phyloP scores from a whole-genome alignment of 2,329 filamentous ascomycete genomes.

The Dothistroma septosporum region DNA sequence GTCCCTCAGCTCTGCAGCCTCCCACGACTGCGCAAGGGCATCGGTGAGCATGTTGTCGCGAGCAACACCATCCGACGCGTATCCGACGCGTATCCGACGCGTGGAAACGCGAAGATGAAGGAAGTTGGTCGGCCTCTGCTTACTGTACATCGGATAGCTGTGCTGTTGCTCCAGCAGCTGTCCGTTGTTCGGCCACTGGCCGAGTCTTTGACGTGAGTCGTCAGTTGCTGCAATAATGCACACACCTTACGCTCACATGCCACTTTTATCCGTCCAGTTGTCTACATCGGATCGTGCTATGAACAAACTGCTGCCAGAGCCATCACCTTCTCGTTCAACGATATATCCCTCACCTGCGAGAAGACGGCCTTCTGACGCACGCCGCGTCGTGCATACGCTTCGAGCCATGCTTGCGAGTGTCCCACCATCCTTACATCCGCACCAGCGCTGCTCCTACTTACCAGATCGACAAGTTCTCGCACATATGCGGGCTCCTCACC shows the following conservation, averaged over 20 bases:
- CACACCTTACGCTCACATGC: background rate
- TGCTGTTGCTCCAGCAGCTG: background rate
- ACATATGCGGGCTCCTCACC: slow-evolving; percentile 41
- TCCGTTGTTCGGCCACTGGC: background rate
- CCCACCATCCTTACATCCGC: slow-evolving; percentile 29
- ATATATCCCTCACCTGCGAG: slow-evolving; percentile 10
- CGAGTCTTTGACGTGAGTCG: too few relatives aligned
- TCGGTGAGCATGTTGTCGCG: background rate
- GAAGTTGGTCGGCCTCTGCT: background rate
- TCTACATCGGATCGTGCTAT: background rate
- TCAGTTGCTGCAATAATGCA: too few relatives aligned
- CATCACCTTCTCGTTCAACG: slow-evolving; percentile 11
- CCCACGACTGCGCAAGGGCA: background rate
- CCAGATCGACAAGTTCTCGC: slow-evolving; percentile 37
- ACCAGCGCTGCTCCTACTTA: slow-evolving; percentile 34
- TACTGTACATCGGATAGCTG: background rate
- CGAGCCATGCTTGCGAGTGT: slow-evolving; percentile 37
- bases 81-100: background rate
- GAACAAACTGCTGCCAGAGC: slow-evolving; percentile 8
- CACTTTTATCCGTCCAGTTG: background rate
- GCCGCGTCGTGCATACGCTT: slow-evolving; percentile 34
- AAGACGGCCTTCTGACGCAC: slow-evolving; percentile 34
- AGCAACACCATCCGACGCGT: background rate
- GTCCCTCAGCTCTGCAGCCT: background rate
- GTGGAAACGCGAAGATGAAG: background rate